Base-by-base conservation (phyloP, 208 protist genomes). In the Wallacemonas sp. region DNA sequence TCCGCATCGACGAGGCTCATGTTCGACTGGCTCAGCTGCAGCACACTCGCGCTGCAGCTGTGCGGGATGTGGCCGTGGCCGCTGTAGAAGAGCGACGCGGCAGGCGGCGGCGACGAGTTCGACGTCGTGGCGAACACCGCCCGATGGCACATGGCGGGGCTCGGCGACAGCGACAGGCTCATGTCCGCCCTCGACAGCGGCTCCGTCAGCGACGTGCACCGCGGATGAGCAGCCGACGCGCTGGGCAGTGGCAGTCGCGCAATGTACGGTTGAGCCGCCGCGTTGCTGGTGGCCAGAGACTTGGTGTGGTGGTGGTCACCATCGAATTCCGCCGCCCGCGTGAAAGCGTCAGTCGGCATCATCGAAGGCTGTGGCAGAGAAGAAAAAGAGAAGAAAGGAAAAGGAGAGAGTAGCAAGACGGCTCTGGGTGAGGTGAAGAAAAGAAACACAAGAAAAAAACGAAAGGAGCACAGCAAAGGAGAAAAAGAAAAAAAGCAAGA, bases 1-100 rank as follows among this genome's bases (percentile, higher is more conserved):
- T 59, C 52, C 2, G 18, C 52, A 2, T 59, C 52, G 20, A n/a
- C 20, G 52, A 29, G 36, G 52, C 31, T 39, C n/a, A 59, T 4
- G 7, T 7, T 20, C 29, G 52, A 59, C 52, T 59, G 52, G 32
- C 52, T 59, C 31, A 59, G 32, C 14, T 39, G 31, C 7, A 42
- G 11, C 16, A 42, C 18, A 29, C 52, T 59, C 14, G 1, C 22
- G 20, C 52, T 28, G 52, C 26, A 59, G 52, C 52, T 59, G n/a
- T 36, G 10, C 1, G 52, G 10, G 3, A 31, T 25, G 23, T 18
- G 4, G 14, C 26, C 31, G 26, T 59, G 52, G 18, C 32, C 52
- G 20, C 52, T 25, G 31, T 59, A 59, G 52, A 59, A 59, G 52
- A 59, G 52, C 52, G 52, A 59, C 18, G 52, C 52, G 4, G 26